A percentile compares a stretch with the other conserved stretches of the same genome.
phyloP scores from a whole-genome alignment of 805 yeast species.

The Myxozyma lipomycoides region DNA sequence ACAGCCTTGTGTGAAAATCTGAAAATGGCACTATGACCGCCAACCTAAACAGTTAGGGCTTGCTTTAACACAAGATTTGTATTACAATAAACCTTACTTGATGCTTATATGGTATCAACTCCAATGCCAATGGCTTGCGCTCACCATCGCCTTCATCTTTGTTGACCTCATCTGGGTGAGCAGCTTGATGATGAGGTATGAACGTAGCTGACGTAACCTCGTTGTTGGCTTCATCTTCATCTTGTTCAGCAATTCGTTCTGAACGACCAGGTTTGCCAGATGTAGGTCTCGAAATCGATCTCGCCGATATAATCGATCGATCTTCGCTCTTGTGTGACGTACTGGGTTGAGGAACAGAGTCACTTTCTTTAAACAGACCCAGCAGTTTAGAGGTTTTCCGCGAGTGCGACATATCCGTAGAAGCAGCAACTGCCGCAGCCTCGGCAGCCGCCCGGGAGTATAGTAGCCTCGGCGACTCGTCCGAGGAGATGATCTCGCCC shows the following conservation, averaged over 20 bases:
- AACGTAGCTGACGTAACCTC: conserved; percentile 36
- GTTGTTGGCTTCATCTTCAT: conserved; percentile 1
- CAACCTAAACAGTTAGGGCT: conserved; percentile 42
- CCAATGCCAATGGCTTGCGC: conserved; percentile 60
- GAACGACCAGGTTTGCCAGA: neutral
- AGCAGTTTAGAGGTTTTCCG: conserved; percentile 42
- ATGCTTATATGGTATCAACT: conserved; percentile 83
- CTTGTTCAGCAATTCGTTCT: neutral
- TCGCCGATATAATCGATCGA: too few species aligned
- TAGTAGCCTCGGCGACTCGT: neutral
- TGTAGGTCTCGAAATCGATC: neutral
- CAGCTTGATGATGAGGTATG: conserved; percentile 32
- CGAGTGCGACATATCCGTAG: conserved; percentile 15
- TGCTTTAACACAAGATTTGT: neutral
- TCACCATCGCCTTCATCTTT: conserved; percentile 24
- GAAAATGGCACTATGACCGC: conserved; percentile 97
- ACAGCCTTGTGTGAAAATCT: conserved; percentile 87
- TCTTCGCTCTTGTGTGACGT: neutral
- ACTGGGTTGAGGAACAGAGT: conserved; percentile 12
- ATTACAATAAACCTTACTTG: conserved; percentile 45
- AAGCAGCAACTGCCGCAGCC: conserved; percentile 26
- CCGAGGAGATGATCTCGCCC: neutral
- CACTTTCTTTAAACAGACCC: conserved; percentile 38
- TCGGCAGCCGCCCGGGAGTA: conserved; percentile 13
- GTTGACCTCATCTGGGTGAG: conserved; percentile 24